A percentile compares a stretch with the other conserved stretches of the same genome.
These are phyloP conservation scores for Colletotrichum cordylinicola DNA, from an alignment of 2,329 filamentous ascomycete species.

Conservation along the genomic window DNA sequence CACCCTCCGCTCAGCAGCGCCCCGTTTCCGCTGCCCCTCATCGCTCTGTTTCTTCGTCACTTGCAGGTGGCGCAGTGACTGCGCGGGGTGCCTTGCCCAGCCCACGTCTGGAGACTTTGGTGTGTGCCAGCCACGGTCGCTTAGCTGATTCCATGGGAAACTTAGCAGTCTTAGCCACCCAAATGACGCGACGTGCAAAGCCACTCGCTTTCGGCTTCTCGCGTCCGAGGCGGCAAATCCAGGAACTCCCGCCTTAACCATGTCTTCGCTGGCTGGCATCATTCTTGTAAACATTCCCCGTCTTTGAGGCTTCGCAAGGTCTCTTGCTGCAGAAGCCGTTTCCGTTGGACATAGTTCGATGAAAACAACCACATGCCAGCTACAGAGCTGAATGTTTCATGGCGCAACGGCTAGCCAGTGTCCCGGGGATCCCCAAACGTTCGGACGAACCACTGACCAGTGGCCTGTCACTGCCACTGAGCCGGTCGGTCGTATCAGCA, in stretches of 20 bases:
- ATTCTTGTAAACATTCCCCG: not conserved
- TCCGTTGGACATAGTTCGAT: not conserved
- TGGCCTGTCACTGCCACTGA: not conserved
- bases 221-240: not conserved
- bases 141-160: not conserved
- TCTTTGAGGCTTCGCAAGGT: not conserved
- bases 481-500: not conserved
- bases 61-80: slow-evolving; percentile 13
- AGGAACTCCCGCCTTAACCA: not conserved
- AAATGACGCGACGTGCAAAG: slow-evolving; percentile 5
- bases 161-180: not conserved
- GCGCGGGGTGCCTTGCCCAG: not conserved
- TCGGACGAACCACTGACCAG: slow-evolving; percentile 11
- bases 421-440: not conserved
- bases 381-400: not conserved
- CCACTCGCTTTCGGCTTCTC: slow-evolving; percentile 4
- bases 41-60: not conserved
- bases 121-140: slow-evolving; percentile 1
- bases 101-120: not conserved
- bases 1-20: not conserved
- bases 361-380: not conserved
- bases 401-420: not conserved
- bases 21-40: not conserved
- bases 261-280: not conserved
- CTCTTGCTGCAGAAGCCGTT: not conserved